phyloP scores from a whole-genome alignment of 345 rosid genomes.

The Brassica cretica region DNA sequence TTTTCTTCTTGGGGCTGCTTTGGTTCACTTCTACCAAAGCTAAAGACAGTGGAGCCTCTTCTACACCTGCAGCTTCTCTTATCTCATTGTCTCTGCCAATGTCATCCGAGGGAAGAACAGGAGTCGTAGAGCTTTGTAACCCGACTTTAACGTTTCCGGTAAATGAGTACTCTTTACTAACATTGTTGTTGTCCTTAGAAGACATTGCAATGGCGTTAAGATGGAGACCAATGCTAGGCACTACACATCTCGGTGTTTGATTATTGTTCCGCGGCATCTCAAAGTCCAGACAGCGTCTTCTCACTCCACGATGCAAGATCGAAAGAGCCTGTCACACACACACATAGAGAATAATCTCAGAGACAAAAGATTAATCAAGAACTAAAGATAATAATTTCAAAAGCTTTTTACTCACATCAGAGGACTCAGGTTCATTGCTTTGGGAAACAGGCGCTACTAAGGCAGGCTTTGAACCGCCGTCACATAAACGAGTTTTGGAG shows the following conservation, averaged over 20 bases:
- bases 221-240: slow-evolving; percentile 94
- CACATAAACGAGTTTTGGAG: slow-evolving; percentile 30
- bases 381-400: neutral
- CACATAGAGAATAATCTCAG: neutral
- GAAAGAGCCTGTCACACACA: slow-evolving; percentile 48
- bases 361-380: slow-evolving; percentile 3
- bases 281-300: slow-evolving; percentile 97
- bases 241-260: slow-evolving; percentile 39
- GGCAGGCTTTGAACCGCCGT: slow-evolving; percentile 37
- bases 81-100: slow-evolving; percentile 49
- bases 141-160: slow-evolving; percentile 42
- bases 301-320: slow-evolving; percentile 62
- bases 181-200: slow-evolving; percentile 44
- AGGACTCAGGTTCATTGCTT: slow-evolving; percentile 5
- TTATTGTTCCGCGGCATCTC: slow-evolving; percentile 56
- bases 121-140: slow-evolving; percentile 39
- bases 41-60: slow-evolving; percentile 44
- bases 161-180: slow-evolving; percentile 45
- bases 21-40: slow-evolving; percentile 44
- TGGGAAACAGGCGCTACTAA: neutral
- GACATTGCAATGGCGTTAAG: slow-evolving; percentile 73
- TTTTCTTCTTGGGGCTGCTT: slow-evolving; percentile 75
- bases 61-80: slow-evolving; percentile 11
- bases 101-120: slow-evolving; percentile 36
- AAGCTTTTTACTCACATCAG: slow-evolving; percentile 7